Evolutionary conservation across 73 alveolate species (phyloP).

Genomic region (Effrenium voratum): DNA sequence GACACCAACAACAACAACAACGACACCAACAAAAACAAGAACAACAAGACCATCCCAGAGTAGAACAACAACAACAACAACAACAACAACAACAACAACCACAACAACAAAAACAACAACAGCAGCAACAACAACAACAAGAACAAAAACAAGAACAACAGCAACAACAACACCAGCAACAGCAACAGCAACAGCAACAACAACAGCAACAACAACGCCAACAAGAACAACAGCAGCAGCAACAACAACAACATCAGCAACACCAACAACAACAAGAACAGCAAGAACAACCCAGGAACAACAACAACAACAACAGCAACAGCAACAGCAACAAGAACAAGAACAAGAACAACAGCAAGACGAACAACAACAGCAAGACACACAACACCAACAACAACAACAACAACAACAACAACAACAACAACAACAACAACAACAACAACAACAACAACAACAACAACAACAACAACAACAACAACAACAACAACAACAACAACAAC

Average conservation of each 20-base stretch:
- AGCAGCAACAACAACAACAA: not conserved
- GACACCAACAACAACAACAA: not conserved
- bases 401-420: too few relatives aligned
- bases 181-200: not conserved
- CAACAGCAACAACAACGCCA: not conserved
- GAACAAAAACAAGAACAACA: not conserved
- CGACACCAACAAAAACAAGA: too few relatives aligned
- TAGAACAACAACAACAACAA: not conserved
- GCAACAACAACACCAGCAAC: not conserved
- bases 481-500: too few relatives aligned
- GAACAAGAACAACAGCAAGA: too few relatives aligned
- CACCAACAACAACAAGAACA: not conserved
- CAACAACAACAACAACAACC: not conserved
- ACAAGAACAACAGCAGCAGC: not conserved
- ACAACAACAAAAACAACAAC: too few relatives aligned
- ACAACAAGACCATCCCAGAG: not conserved
- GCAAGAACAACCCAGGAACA: too few relatives aligned
- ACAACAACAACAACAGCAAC: too few relatives aligned
- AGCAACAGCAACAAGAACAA: too few relatives aligned
- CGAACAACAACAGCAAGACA: too few relatives aligned
- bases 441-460: not conserved
- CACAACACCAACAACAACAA: too few relatives aligned
- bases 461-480: too few relatives aligned
- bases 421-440: not conserved
- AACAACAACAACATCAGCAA: not conserved